These are phyloP conservation scores for Penicillium manginii DNA, from an alignment of 495 filamentous ascomycete genomes.

Conservation along the genomic window DNA sequence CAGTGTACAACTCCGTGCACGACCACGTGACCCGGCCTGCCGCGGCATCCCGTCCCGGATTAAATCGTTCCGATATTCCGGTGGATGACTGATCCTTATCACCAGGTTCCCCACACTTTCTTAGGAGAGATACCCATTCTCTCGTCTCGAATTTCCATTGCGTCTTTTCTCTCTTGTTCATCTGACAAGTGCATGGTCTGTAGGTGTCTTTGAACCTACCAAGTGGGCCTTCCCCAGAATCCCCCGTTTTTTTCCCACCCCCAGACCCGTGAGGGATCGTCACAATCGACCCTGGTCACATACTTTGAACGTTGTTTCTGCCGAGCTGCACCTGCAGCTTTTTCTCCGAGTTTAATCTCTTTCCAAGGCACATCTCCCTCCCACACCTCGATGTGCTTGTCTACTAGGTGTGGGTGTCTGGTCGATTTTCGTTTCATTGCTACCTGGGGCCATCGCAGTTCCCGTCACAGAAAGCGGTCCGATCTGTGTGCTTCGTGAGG, in stretches of 20 bases:
- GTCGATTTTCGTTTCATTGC: slow-evolving; percentile 49
- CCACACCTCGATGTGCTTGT: slow-evolving; percentile 50
- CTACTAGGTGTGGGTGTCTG: slow-evolving; percentile 44
- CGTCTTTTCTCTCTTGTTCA: slow-evolving; percentile 1
- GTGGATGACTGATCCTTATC: slow-evolving; percentile 28
- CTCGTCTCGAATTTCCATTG: slow-evolving; percentile 5
- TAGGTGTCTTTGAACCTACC: not conserved
- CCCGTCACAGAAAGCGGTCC: slow-evolving; percentile 35
- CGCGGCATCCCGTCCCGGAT: slow-evolving; percentile 25
- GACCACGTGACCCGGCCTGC: slow-evolving; percentile 20
- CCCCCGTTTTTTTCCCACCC: slow-evolving; percentile 4
- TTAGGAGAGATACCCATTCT: slow-evolving; percentile 8
- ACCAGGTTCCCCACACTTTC: slow-evolving; percentile 31
- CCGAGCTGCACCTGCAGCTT: slow-evolving; percentile 24
- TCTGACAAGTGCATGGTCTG: slow-evolving; percentile 5
- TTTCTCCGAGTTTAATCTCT: slow-evolving; percentile 10
- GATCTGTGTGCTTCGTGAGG: slow-evolving; percentile 25
- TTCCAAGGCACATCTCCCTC: slow-evolving; percentile 32
- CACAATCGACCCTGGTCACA: slow-evolving; percentile 15
- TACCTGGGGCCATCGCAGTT: slow-evolving; percentile 43
- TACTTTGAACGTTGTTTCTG: slow-evolving; percentile 9
- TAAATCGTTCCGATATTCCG: slow-evolving; percentile 7
- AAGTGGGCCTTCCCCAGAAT: slow-evolving; percentile 9
- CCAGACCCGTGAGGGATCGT: slow-evolving; percentile 5
- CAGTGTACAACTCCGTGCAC: not conserved